phyloP scores from a whole-genome alignment of 2,329 filamentous ascomycete genomes.

The Colletotrichum abscissum region DNA sequence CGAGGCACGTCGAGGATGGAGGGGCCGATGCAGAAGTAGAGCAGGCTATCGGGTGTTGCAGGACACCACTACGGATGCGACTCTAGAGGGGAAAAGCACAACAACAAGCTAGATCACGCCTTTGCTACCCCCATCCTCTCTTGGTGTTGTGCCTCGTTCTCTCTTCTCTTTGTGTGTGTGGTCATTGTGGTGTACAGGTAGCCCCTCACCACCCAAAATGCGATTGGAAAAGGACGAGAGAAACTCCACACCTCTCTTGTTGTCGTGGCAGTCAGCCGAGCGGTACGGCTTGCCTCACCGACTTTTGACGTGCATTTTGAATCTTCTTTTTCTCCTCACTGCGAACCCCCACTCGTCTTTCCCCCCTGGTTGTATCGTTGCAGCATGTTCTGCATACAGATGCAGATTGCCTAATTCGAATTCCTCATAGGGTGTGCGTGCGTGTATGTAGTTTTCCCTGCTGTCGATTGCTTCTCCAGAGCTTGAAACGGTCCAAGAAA shows the following conservation, averaged over 20 bases:
- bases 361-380: not conserved
- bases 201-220: not conserved
- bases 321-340: not conserved
- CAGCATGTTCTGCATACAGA: not conserved
- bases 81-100: not conserved
- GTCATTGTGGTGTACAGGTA: not conserved
- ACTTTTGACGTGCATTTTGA: conserved; percentile 30
- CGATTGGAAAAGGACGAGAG: not conserved
- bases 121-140: not conserved
- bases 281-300: conserved; percentile 29
- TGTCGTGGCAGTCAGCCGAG: conserved; percentile 32
- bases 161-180: not conserved
- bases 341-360: not conserved
- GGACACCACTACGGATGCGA: not conserved
- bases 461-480: not conserved
- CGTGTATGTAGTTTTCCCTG: not conserved
- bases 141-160: conserved; percentile 1
- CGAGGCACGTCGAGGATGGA: not conserved
- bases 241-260: not conserved
- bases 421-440: not conserved
- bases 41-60: conserved; percentile 18
- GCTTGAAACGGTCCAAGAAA: conserved; percentile 2
- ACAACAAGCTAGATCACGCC: not conserved
- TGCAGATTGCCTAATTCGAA: not conserved
- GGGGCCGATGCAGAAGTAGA: not conserved